These are phyloP conservation scores for Thraustotheca clavata DNA, from an alignment of 352 stramenopile genomes.

Conservation along the genomic window DNA sequence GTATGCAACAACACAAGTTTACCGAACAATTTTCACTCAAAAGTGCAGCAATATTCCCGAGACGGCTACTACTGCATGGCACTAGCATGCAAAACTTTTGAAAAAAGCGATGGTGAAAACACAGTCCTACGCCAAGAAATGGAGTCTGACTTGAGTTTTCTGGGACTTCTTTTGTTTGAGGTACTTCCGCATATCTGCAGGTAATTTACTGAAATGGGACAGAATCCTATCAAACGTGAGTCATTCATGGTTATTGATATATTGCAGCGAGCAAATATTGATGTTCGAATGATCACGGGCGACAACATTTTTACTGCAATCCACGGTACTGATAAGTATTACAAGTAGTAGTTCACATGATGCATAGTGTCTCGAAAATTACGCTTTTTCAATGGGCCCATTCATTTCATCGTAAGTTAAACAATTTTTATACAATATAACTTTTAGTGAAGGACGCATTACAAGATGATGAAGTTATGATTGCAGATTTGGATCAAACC, in stretches of 20 bases:
- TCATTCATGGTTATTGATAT: constrained; percentile 52
- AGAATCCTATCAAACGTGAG: constrained; percentile 76
- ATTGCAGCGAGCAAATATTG: constrained; percentile 50
- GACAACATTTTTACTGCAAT: constrained; percentile 53
- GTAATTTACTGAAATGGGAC: background rate
- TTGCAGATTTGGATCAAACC: too few species aligned
- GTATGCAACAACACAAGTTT: constrained; percentile 27
- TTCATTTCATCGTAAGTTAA: too few species aligned
- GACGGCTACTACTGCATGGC: constrained; percentile 62
- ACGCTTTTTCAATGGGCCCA: too few species aligned
- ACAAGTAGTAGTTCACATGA: too few species aligned
- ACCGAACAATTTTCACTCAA: constrained; percentile 42
- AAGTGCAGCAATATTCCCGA: constrained; percentile 34
- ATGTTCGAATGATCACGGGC: constrained; percentile 70
- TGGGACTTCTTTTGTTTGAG: constrained; percentile 69
- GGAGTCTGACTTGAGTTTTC: constrained; percentile 49
- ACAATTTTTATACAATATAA: too few species aligned
- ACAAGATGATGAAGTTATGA: too few species aligned
- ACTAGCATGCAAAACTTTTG: constrained; percentile 28
- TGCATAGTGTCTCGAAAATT: too few species aligned
- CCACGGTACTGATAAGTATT: constrained; percentile 23
- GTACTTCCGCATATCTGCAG: background rate
- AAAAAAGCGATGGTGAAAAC: constrained; percentile 24
- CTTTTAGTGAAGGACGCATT: too few species aligned
- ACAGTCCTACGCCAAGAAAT: constrained; percentile 29